Percentiles rank a stretch among this genome's conserved stretches.
Conservation (phyloP, 1,139 yeast genomes). For the Geotrichum fermentans region DNA sequence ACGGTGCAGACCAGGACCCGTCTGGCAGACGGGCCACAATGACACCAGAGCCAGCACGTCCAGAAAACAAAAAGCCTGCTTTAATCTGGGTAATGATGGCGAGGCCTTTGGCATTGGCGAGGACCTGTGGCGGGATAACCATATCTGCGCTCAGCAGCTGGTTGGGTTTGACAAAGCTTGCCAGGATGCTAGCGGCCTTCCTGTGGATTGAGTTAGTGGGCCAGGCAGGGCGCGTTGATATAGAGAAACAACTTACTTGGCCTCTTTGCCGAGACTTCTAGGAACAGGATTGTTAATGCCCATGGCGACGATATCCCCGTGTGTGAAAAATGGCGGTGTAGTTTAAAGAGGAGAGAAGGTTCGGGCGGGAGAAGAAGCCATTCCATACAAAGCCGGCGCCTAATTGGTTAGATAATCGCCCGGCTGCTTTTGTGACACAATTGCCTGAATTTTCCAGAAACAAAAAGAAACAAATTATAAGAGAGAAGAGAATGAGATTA, state of each 20-base stretch:
- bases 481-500: no score
- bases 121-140: conserved; percentile 83
- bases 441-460: no score
- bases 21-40: conserved; percentile 91
- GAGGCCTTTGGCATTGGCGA: conserved; percentile 87
- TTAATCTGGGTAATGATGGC: conserved; percentile 73
- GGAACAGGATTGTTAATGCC: conserved; percentile 94
- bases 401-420: no score
- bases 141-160: conserved; percentile 84
- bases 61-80: conserved; percentile 93
- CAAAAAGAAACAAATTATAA: no score
- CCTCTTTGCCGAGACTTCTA: conserved; percentile 78
- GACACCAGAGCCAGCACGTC: conserved; percentile 96
- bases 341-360: no score
- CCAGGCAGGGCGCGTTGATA: not conserved
- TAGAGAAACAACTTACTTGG: conserved; percentile 57
- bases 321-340: no score
- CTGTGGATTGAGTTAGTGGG: conserved; percentile 36
- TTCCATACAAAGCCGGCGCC: no score
- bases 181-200: conserved; percentile 90
- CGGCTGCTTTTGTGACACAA: no score
- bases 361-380: no score
- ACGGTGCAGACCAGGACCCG: conserved; percentile 96
- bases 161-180: conserved; percentile 92
- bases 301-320: conserved; percentile 42